Base-by-base conservation (phyloP, 129 eudicot species). In the Saussurea involucrata region DNA sequence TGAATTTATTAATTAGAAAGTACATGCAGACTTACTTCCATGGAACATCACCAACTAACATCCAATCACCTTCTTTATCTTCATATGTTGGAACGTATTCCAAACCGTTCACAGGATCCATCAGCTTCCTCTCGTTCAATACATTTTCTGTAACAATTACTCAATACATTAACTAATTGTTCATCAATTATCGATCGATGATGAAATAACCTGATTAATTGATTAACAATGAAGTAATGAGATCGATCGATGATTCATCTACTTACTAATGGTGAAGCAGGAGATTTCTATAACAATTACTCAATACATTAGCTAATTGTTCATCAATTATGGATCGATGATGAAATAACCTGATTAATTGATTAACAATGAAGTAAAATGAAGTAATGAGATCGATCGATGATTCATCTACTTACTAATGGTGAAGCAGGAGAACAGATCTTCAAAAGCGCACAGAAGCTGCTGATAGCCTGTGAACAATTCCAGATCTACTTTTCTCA, bases 11-110 rank as follows among this genome's bases (percentile, higher is more conserved):
- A 10, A 83, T 0, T n/a, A n/a, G n/a, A n/a, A n/a, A n/a, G 36
- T 71, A 31, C 61, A 25, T 28, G 66, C 6, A 7, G 17, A 85
- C 97, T 84, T 82, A 93, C 98, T 90, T 85, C 98, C 98, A 93
- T 74, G 98, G 98, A 82, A 93, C 98, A 84, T 93, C 98, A 17
- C 97, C 97, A 74, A 89, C 87, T 53, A 92, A 64, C 92, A 92
- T 89, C 97, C 96, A 92, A 53, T 93, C 98, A 49, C 98, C 98
- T 37, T 93, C 98, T 79, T 81, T 91, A 68, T 93, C 98, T 83
- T 93, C 98, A 72, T 91, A 93, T 5, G 98, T 88, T 1, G 98
- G 93, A 76, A 91, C 91, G 76, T 91, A 93, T 34, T 89, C 96
- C 32, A 74, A 20, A 5, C 96, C 91, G 75, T 93, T 88, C 10